A percentile compares a stretch with the other conserved stretches of the same genome.
Conservation (phyloP, 495 filamentous ascomycete species). For the Podospora pseudopauciseta region DNA sequence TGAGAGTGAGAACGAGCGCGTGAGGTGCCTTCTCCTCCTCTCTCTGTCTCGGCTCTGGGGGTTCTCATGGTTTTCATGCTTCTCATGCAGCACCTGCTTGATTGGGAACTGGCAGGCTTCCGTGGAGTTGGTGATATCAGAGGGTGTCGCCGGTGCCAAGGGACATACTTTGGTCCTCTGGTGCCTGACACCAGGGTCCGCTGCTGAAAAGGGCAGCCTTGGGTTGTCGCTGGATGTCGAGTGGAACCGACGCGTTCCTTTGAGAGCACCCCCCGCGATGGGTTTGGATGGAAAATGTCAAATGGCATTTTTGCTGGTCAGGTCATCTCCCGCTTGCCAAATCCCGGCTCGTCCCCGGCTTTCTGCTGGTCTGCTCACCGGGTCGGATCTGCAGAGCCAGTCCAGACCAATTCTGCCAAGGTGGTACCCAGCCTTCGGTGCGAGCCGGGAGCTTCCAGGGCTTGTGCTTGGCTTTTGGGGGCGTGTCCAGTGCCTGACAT, state of each 20-base stretch:
- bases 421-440: background rate
- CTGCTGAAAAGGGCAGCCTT: no score
- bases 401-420: background rate
- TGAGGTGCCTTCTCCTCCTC: no score
- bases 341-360: background rate
- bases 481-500: background rate
- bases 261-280: background rate
- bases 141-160: background rate
- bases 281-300: background rate
- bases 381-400: background rate
- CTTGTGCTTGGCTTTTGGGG: background rate
- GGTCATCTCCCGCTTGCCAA: background rate
- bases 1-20: no score
- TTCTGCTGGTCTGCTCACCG: no score
- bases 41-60: background rate
- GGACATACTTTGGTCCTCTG: background rate
- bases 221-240: no score
- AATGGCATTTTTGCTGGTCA: background rate
- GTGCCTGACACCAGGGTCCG: background rate
- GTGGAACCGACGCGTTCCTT: background rate
- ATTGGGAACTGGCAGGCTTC: background rate
- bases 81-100: background rate
- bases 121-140: background rate
- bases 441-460: background rate
- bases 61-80: no score